Evolutionary conservation across 2,329 filamentous ascomycete species (phyloP).

Genomic region (Aspergillus sp.): DNA sequence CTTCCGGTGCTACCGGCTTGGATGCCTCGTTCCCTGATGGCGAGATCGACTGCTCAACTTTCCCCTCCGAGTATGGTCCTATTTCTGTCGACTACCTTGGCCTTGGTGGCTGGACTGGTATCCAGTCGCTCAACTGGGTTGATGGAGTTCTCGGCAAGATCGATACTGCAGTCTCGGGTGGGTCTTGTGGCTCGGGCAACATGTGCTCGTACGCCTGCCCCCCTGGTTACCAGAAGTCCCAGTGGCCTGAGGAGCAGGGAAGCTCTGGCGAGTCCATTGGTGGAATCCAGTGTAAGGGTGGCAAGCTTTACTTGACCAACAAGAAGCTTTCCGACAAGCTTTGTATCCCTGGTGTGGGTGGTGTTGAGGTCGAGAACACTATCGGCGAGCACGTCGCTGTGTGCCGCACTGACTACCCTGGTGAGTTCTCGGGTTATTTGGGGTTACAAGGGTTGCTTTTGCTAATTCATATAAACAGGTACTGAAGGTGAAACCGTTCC

Average conservation of each 20-base stretch:
- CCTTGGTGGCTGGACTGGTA: constrained; percentile 73
- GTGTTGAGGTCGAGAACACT: constrained; percentile 74
- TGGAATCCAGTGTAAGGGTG: constrained; percentile 73
- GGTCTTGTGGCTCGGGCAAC: constrained; percentile 40
- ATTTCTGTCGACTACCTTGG: constrained; percentile 67
- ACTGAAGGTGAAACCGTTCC: constrained; percentile 86
- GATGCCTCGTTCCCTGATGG: constrained; percentile 73
- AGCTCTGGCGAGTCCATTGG: constrained; percentile 79
- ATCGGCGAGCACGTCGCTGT: constrained; percentile 66
- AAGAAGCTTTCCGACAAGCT: constrained; percentile 62
- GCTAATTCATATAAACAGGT: constrained; percentile 35
- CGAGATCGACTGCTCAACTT: constrained; percentile 66
- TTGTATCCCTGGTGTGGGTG: constrained; percentile 70
- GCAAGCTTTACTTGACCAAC: constrained; percentile 77
- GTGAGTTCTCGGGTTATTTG: constrained; percentile 42
- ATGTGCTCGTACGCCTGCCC: constrained; percentile 95
- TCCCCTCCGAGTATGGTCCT: constrained; percentile 81
- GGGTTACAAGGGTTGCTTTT: neutral
- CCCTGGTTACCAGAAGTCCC: constrained; percentile 86
- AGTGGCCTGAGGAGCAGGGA: constrained; percentile 82
- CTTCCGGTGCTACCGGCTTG: constrained; percentile 53
- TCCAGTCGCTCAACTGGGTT: constrained; percentile 63
- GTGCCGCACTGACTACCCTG: constrained; percentile 96
- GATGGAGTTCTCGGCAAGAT: constrained; percentile 49
- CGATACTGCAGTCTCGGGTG: constrained; percentile 60